Evolutionary conservation across 2,329 filamentous ascomycete species (phyloP).

Genomic region (Fusarium tricinctum): DNA sequence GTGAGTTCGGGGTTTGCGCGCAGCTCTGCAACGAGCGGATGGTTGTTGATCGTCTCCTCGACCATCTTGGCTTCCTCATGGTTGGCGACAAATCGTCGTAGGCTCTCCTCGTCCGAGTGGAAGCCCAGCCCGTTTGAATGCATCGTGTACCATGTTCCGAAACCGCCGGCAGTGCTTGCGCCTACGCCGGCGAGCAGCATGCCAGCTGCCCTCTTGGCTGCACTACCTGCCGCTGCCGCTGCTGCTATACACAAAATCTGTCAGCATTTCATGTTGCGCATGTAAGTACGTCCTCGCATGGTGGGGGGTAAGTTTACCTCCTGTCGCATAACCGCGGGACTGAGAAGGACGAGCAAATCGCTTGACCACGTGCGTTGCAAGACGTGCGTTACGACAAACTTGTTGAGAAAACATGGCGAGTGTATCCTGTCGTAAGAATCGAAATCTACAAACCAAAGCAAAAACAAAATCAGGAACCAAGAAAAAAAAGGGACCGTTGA

Average conservation of each 20-base stretch:
- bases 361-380: slow-evolving; percentile 45
- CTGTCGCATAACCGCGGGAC: slow-evolving; percentile 48
- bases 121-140: slow-evolving; percentile 56
- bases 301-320: slow-evolving; percentile 35
- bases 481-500: background rate
- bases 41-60: slow-evolving; percentile 80
- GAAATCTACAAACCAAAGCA: slow-evolving; percentile 2
- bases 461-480: slow-evolving; percentile 2
- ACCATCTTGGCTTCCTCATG: slow-evolving; percentile 71
- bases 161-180: slow-evolving; percentile 53
- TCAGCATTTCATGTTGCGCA: slow-evolving; percentile 33
- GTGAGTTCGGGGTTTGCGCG: slow-evolving; percentile 75
- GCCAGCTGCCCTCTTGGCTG: slow-evolving; percentile 45
- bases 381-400: slow-evolving; percentile 46
- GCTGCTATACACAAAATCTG: slow-evolving; percentile 17
- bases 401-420: slow-evolving; percentile 45
- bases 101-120: slow-evolving; percentile 77
- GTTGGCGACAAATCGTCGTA: slow-evolving; percentile 71
- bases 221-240: slow-evolving; percentile 35
- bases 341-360: slow-evolving; percentile 37
- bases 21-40: slow-evolving; percentile 79
- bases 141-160: slow-evolving; percentile 55
- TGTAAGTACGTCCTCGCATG: slow-evolving; percentile 8
- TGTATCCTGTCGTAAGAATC: background rate
- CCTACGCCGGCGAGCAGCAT: slow-evolving; percentile 51